phyloP scores from a whole-genome alignment of 768 basidiomycete species.

The Lentinula raphanica region DNA sequence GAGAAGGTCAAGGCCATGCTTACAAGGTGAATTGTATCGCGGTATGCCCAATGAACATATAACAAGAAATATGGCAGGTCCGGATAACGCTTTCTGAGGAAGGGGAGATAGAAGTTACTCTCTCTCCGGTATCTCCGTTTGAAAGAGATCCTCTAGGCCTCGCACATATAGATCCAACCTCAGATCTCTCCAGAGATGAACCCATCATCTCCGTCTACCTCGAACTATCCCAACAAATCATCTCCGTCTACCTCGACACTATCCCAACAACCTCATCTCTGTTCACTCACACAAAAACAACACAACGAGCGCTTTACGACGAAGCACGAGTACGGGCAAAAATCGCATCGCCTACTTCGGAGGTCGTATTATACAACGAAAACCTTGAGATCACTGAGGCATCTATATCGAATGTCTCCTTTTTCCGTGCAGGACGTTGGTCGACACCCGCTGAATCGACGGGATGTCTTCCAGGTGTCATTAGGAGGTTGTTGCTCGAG shows the following conservation, averaged over 20 bases:
- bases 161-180: conserved; percentile 29
- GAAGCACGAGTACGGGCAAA: conserved; percentile 55
- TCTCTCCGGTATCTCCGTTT: conserved; percentile 27
- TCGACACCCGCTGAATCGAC: conserved; percentile 54
- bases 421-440: conserved; percentile 55
- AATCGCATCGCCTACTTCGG: conserved; percentile 28
- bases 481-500: conserved; percentile 65
- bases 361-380: conserved; percentile 63
- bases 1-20: conserved; percentile 20
- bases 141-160: conserved; percentile 33
- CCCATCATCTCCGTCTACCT: conserved; percentile 43
- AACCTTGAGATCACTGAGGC: conserved; percentile 53
- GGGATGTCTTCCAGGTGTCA: conserved; percentile 71
- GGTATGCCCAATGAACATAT: conserved; percentile 1
- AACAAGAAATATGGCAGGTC: conserved; percentile 31
- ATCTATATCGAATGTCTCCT: conserved; percentile 67
- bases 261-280: conserved; percentile 46
- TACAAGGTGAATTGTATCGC: conserved; percentile 24
- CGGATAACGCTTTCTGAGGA: conserved; percentile 44
- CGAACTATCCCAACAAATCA: conserved; percentile 44
- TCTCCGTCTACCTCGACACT: conserved; percentile 52
- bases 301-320: conserved; percentile 52
- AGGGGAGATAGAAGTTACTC: conserved; percentile 31
- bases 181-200: conserved; percentile 21
- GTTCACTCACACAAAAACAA: conserved; percentile 71